Conservation (phyloP, 2,329 filamentous ascomycete species). For the Fonsecaea nubica region DNA sequence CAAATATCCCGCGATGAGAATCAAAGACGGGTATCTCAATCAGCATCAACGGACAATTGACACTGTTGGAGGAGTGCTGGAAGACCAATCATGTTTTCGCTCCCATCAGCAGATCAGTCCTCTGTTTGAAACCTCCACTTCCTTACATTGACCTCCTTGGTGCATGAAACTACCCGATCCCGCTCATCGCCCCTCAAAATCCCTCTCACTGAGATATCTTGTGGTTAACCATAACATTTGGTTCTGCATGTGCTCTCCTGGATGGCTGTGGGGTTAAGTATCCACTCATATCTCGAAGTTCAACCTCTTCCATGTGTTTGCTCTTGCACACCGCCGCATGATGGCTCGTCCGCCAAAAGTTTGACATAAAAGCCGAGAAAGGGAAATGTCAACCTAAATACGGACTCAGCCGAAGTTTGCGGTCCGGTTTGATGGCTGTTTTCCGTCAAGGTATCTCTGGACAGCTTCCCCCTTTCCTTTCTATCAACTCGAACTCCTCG, state of each 20-base stretch:
- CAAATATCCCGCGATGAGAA: neutral
- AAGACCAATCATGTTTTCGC: no score
- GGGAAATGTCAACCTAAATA: neutral
- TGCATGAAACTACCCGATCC: neutral
- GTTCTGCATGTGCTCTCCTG: neutral
- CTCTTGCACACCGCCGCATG: neutral
- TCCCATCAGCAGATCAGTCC: no score
- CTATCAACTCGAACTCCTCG: neutral
- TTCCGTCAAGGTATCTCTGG: neutral
- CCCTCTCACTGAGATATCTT: neutral
- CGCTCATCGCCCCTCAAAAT: neutral
- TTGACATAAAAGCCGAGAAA: neutral
- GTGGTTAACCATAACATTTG: neutral
- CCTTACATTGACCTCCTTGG: no score
- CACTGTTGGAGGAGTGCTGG: neutral
- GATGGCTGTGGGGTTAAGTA: neutral
- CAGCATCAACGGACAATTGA: neutral
- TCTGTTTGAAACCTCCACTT: neutral
- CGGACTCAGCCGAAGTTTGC: constrained; percentile 1
- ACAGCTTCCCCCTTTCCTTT: neutral
- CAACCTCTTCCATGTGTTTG: neutral
- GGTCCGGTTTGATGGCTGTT: neutral
- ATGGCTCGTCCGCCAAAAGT: neutral
- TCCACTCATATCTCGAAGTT: neutral
- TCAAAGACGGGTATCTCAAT: neutral